phyloP scores from a whole-genome alignment of 208 protist species.

The Trypanosomatidae sp. region DNA sequence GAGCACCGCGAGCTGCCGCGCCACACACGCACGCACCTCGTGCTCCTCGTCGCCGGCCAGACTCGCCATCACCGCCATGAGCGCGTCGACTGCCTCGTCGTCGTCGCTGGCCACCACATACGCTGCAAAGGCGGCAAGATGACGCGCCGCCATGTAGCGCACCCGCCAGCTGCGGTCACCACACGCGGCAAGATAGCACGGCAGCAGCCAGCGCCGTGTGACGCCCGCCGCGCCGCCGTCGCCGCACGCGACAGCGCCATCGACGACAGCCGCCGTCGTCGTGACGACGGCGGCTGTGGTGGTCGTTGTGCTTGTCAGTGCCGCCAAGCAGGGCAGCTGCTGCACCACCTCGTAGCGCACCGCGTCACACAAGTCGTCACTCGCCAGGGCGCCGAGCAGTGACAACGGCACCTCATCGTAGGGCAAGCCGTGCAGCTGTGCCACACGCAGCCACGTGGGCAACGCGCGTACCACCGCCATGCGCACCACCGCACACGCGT shows the following conservation, averaged over 20 bases:
- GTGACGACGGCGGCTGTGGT: no score
- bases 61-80: slow-evolving; percentile 21
- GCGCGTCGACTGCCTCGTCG: no score
- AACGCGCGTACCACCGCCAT: no score
- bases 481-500: no score
- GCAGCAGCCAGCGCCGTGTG: no score
- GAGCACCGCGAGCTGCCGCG: slow-evolving; percentile 33
- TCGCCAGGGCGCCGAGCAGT: no score
- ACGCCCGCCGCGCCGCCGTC: no score
- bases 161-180: slow-evolving; percentile 68
- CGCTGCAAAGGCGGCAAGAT: slow-evolving; percentile 25
- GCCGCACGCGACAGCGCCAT: no score
- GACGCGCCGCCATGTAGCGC: slow-evolving; percentile 37
- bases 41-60: slow-evolving; percentile 49
- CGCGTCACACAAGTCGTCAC: slow-evolving; percentile 52
- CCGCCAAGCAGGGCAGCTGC: slow-evolving; percentile 28
- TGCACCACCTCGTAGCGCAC: slow-evolving; percentile 46
- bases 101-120: slow-evolving; percentile 27
- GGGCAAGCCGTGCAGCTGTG: no score
- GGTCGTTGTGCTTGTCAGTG: slow-evolving; percentile 31
- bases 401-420: no score
- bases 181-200: slow-evolving; percentile 17
- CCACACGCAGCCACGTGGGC: no score
- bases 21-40: slow-evolving; percentile 43
- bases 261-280: no score